Percentiles rank a stretch among this genome's conserved stretches.
These are phyloP conservation scores for Myxozyma udenii DNA, from an alignment of 805 yeast genomes.

Conservation along the genomic window DNA sequence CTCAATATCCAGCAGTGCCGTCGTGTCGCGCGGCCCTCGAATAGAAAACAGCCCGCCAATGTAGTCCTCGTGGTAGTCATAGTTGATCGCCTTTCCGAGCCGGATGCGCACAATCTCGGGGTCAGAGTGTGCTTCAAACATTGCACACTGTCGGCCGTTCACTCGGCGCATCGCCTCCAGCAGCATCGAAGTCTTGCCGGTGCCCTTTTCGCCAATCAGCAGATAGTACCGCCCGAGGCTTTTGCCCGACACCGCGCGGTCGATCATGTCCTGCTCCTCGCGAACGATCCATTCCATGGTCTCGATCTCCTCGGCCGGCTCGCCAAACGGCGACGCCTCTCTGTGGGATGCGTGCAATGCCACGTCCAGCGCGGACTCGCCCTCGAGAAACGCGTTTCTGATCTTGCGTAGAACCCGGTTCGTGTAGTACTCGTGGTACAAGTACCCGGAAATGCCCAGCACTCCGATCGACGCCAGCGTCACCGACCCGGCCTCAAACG, in stretches of 20 bases:
- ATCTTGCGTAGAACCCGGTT: constrained; percentile 61
- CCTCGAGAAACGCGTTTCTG: constrained; percentile 61
- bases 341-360: constrained; percentile 45
- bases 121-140: constrained; percentile 80
- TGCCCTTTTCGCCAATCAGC: constrained; percentile 79
- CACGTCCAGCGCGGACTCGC: constrained; percentile 61
- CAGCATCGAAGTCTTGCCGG: constrained; percentile 76
- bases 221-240: constrained; percentile 65
- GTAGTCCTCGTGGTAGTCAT: constrained; percentile 74
- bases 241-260: constrained; percentile 64
- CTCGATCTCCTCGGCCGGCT: background rate
- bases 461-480: constrained; percentile 67
- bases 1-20: constrained; percentile 76
- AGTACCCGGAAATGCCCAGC: constrained; percentile 67
- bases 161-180: constrained; percentile 66
- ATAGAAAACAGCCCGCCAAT: constrained; percentile 77
- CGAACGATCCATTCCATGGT: constrained; percentile 46
- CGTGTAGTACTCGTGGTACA: constrained; percentile 63
- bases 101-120: constrained; percentile 77
- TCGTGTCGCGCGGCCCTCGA: constrained; percentile 80
- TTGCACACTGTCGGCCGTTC: constrained; percentile 60
- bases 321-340: constrained; percentile 1
- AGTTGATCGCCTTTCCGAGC: constrained; percentile 70
- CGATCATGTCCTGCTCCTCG: constrained; percentile 61
- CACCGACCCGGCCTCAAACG: constrained; percentile 66